Conservation (phyloP, 192 early-diverging fungal species). For the Paraglomus brasilianum region DNA sequence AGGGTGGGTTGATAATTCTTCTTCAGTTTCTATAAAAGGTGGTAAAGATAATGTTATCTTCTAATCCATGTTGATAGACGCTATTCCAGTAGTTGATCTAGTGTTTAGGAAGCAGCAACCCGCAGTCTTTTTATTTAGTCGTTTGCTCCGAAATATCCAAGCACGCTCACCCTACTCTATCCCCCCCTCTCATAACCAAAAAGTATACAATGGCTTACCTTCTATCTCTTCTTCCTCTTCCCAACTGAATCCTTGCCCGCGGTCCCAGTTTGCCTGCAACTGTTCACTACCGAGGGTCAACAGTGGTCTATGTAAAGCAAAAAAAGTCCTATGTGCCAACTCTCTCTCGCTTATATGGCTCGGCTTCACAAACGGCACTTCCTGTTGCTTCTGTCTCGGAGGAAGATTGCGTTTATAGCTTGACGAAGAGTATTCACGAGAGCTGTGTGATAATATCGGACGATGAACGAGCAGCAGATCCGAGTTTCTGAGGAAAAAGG, state of each 20-base stretch:
- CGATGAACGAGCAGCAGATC: too few species aligned
- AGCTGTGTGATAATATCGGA: too few species aligned
- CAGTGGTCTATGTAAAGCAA: slow-evolving; percentile 59
- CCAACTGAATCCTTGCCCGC: background rate
- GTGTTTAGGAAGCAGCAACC: too few species aligned
- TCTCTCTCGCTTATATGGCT: slow-evolving; percentile 34
- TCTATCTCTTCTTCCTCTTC: slow-evolving; percentile 24
- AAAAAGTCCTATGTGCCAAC: slow-evolving; percentile 57
- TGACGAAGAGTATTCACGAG: slow-evolving; percentile 6
- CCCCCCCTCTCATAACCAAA: too few species aligned
- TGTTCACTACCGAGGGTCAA: slow-evolving; percentile 23
- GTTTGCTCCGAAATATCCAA: too few species aligned
- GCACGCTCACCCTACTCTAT: too few species aligned
- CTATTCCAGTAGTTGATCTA: too few species aligned
- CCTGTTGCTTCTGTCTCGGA: background rate
- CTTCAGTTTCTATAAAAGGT: slow-evolving; percentile 7
- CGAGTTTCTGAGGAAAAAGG: too few species aligned
- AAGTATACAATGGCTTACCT: too few species aligned
- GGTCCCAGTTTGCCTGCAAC: background rate
- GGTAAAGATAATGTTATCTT: too few species aligned
- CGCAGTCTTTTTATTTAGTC: too few species aligned
- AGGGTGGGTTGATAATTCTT: background rate
- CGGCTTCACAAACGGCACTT: slow-evolving; percentile 12
- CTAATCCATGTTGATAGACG: too few species aligned
- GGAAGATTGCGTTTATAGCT: background rate